Evolutionary conservation across 1,139 yeast genomes (phyloP).

Genomic region (Yamadazyma dendronema): DNA sequence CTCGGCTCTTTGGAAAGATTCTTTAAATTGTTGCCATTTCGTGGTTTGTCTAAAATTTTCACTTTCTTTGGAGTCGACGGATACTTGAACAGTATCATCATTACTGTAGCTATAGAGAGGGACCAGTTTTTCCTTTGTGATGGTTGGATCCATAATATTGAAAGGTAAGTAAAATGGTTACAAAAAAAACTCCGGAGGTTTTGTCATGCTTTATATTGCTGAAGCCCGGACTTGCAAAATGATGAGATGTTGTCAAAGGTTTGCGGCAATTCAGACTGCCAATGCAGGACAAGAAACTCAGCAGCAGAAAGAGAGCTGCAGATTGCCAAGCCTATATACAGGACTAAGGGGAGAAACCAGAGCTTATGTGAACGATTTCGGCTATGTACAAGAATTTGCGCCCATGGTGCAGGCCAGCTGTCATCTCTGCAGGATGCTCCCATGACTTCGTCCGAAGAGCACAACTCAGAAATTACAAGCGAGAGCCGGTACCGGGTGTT

Average conservation of each 20-base stretch:
- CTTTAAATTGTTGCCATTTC: constrained; percentile 16
- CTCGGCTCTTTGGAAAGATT: constrained; percentile 18
- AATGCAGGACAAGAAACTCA: not conserved
- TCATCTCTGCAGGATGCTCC: not conserved
- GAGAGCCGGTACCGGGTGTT: not conserved
- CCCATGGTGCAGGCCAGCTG: too few relatives aligned
- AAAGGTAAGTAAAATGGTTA: not conserved
- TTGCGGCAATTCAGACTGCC: not conserved
- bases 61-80: constrained; percentile 4
- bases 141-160: not conserved
- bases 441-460: not conserved
- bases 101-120: constrained; percentile 6
- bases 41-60: not conserved
- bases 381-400: not conserved
- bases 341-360: too few relatives aligned
- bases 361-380: too few relatives aligned
- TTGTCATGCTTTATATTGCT: too few relatives aligned
- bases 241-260: not conserved
- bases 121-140: constrained; percentile 8
- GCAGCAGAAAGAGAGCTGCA: not conserved
- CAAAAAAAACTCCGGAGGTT: not conserved
- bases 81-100: constrained; percentile 11
- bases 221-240: too few relatives aligned
- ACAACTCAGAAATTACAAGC: not conserved
- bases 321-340: not conserved